phyloP scores from a whole-genome alignment of 2,329 filamentous ascomycete genomes.

The Penicillium thymicola region DNA sequence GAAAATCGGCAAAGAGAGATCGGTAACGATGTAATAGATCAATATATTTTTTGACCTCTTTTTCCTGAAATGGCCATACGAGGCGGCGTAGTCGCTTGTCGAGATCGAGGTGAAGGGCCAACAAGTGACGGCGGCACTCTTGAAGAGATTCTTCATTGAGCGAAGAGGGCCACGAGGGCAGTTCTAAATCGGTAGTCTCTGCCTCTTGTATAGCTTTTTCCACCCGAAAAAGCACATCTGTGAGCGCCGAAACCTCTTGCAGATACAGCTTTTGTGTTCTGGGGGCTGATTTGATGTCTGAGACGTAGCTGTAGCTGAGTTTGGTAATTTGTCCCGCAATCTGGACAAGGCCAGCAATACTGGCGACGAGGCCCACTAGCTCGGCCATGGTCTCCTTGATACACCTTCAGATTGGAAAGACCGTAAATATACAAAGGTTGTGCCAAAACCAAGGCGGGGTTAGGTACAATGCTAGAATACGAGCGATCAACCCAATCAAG shows the following conservation, averaged over 20 bases:
- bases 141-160: not conserved
- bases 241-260: not conserved
- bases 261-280: not conserved
- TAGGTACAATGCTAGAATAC: too few relatives aligned
- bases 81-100: not conserved
- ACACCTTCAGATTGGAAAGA: not conserved
- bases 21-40: not conserved
- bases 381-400: not conserved
- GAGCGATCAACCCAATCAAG: not conserved
- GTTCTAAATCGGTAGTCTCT: not conserved
- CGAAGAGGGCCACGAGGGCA: not conserved
- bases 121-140: not conserved
- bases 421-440: not conserved
- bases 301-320: not conserved
- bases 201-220: not conserved
- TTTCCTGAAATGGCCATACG: not conserved
- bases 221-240: not conserved
- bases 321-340: not conserved
- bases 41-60: not conserved
- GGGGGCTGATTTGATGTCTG: not conserved
- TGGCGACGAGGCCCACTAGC: not conserved
- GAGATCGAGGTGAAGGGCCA: not conserved
- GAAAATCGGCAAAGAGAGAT: not conserved
- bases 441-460: too few relatives aligned
- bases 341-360: not conserved